A percentile compares a stretch with the other conserved stretches of the same genome.
Conservation (phyloP, 2,329 filamentous ascomycete genomes). For the Gaeumannomyces sp. region DNA sequence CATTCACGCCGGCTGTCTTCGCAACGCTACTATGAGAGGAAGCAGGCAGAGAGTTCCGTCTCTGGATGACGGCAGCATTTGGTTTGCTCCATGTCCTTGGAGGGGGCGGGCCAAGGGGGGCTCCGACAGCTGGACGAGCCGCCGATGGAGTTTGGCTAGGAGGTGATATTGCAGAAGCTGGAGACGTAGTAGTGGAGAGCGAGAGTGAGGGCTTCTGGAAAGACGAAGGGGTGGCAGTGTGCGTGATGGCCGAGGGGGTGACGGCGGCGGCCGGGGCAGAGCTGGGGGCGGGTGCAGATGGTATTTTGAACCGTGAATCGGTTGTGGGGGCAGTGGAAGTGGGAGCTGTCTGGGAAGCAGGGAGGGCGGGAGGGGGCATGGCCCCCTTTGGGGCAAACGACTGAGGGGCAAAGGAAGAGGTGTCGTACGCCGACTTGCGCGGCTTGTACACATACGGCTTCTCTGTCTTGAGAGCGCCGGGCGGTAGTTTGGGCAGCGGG, state of each 20-base stretch:
- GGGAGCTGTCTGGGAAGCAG: constrained; percentile 1
- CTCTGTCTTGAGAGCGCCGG: constrained; percentile 26
- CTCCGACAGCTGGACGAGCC: constrained; percentile 7
- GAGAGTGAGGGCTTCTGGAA: constrained; percentile 1
- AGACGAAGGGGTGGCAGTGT: not conserved
- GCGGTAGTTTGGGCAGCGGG: constrained; percentile 20
- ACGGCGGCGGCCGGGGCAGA: constrained; percentile 4
- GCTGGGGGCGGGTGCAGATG: constrained; percentile 6
- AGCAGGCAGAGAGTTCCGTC: constrained; percentile 5
- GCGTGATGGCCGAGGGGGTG: not conserved
- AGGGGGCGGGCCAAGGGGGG: constrained; percentile 9
- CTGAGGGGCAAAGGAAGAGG: constrained; percentile 5
- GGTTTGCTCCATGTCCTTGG: constrained; percentile 8
- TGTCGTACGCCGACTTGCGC: constrained; percentile 24
- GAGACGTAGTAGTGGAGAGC: not conserved
- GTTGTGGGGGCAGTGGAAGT: not conserved
- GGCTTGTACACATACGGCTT: constrained; percentile 52
- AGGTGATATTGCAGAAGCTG: not conserved
- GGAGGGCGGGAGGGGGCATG: constrained; percentile 6
- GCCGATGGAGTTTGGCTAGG: not conserved
- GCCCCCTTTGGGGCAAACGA: constrained; percentile 6
- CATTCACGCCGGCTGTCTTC: not conserved
- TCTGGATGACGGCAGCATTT: not conserved
- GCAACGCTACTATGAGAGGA: not conserved
- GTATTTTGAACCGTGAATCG: constrained; percentile 7